Percentiles rank a stretch among this genome's conserved stretches.
Evolutionary conservation across 768 basidiomycete genomes (phyloP).

Genomic region (Piloderma croceum): DNA sequence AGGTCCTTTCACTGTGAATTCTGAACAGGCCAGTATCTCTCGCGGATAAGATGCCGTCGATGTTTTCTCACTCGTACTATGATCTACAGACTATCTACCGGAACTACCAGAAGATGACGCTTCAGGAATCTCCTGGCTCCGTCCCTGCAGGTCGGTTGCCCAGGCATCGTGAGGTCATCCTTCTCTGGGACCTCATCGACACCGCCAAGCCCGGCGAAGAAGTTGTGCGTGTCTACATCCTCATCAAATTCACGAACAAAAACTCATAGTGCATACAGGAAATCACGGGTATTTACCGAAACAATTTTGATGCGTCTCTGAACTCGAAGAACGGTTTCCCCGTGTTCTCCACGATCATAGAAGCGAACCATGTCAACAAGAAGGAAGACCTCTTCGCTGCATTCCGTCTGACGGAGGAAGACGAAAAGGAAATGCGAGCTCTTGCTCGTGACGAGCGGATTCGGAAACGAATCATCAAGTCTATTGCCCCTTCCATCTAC

Average conservation of each 20-base stretch:
- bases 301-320: constrained; percentile 97
- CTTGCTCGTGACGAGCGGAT: constrained; percentile 91
- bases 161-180: constrained; percentile 91
- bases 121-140: constrained; percentile 96
- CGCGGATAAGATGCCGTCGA: no score
- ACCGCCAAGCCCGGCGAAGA: constrained; percentile 98
- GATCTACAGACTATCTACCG: constrained; percentile 84
- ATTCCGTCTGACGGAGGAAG: constrained; percentile 94
- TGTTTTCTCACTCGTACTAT: constrained; percentile 1
- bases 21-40: constrained; percentile 75
- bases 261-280: constrained; percentile 48
- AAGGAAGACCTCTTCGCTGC: constrained; percentile 99
- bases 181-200: constrained; percentile 98
- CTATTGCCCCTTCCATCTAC: constrained; percentile 97
- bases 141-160: constrained; percentile 97
- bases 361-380: constrained; percentile 98
- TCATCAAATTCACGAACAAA: constrained; percentile 4
- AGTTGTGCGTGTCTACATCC: constrained; percentile 54
- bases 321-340: constrained; percentile 99
- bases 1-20: constrained; percentile 94
- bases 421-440: constrained; percentile 84
- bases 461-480: constrained; percentile 95
- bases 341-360: constrained; percentile 96
- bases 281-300: constrained; percentile 95
- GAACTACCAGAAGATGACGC: constrained; percentile 98